Conservation (phyloP, 2,329 filamentous ascomycete genomes). For the Alternaria sp. region DNA sequence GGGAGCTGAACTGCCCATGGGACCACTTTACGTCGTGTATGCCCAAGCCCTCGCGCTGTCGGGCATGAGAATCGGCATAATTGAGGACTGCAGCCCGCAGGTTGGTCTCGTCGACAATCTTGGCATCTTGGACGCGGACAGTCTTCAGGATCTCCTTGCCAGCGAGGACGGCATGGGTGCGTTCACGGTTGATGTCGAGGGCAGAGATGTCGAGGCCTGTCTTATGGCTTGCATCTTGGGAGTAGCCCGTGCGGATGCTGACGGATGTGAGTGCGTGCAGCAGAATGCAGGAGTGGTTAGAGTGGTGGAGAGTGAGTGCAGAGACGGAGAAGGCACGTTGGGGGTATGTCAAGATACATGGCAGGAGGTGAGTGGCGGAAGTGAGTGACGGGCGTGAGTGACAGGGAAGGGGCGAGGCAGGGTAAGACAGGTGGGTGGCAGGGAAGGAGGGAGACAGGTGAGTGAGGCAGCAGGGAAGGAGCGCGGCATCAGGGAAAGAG, state of each 20-base stretch:
- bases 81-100: slow-evolving; percentile 66
- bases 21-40: slow-evolving; percentile 73
- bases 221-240: slow-evolving; percentile 65
- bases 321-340: neutral
- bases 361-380: slow-evolving; percentile 10
- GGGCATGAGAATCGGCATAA: slow-evolving; percentile 57
- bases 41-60: slow-evolving; percentile 64
- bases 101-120: slow-evolving; percentile 68
- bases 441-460: neutral
- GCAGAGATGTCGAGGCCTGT: slow-evolving; percentile 70
- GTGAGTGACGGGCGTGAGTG: neutral
- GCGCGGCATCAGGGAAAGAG: neutral
- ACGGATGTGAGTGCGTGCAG: slow-evolving; percentile 4
- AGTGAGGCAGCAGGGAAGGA: neutral
- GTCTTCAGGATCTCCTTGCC: slow-evolving; percentile 72
- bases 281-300: neutral
- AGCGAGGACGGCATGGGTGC: slow-evolving; percentile 68
- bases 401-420: neutral
- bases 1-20: slow-evolving; percentile 64
- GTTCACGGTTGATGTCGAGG: slow-evolving; percentile 67
- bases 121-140: slow-evolving; percentile 63
- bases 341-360: neutral
- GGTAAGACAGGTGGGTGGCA: neutral
- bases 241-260: slow-evolving; percentile 54
- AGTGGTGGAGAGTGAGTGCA: neutral